Evolutionary conservation across 2,329 filamentous ascomycete species (phyloP).

Genomic region (Aspergillus udagawae): DNA sequence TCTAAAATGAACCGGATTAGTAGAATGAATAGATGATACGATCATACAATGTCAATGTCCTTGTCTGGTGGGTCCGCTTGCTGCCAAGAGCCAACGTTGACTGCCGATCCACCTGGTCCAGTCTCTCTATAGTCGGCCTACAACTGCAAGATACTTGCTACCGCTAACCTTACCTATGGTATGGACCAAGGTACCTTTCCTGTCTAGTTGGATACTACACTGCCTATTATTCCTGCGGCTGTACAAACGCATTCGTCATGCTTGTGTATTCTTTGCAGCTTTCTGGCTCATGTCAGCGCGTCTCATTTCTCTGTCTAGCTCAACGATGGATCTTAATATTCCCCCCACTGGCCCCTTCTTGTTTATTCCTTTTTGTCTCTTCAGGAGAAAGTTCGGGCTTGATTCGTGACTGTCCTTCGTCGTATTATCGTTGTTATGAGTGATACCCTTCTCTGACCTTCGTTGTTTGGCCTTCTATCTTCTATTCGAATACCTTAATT

Average conservation of each 20-base stretch:
- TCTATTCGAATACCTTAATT: neutral
- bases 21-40: neutral
- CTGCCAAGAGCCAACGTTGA: neutral
- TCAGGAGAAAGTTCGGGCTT: neutral
- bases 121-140: neutral
- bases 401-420: neutral
- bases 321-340: conserved; percentile 22
- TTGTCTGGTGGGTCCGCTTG: neutral
- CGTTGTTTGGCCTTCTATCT: conserved; percentile 5
- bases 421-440: neutral
- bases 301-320: conserved; percentile 10
- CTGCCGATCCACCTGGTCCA: neutral
- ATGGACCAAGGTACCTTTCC: neutral
- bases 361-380: neutral
- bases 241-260: conserved; percentile 25
- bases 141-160: neutral
- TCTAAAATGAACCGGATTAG: neutral
- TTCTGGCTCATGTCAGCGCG: conserved; percentile 12
- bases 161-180: neutral
- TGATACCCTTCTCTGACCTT: neutral
- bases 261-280: conserved; percentile 21
- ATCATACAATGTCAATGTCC: neutral
- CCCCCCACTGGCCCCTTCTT: conserved; percentile 12
- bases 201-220: neutral
- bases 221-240: neutral